Conservation (phyloP, 352 stramenopile genomes). For the Phytopythium delawarense region DNA sequence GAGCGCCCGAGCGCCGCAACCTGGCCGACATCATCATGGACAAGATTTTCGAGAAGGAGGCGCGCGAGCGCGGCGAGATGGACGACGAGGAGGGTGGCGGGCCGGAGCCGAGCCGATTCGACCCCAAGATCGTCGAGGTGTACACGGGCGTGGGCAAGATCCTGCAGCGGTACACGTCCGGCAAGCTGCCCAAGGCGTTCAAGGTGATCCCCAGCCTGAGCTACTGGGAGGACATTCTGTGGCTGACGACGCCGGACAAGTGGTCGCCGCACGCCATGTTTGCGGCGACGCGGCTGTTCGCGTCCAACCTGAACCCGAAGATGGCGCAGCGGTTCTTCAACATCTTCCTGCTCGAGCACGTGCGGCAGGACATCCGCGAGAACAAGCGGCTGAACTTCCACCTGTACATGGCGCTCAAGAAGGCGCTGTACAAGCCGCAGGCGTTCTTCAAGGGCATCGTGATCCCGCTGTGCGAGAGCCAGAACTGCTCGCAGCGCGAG, state of each 20-base stretch:
- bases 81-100: constrained; percentile 52
- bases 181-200: constrained; percentile 99
- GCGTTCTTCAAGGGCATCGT: constrained; percentile 99
- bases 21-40: constrained; percentile 99
- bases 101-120: constrained; percentile 58
- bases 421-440: constrained; percentile 98
- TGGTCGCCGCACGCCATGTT: constrained; percentile 99
- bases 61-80: constrained; percentile 74
- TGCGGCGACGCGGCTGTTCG: constrained; percentile 96
- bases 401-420: constrained; percentile 98
- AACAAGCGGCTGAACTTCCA: constrained; percentile 99
- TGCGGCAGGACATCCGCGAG: constrained; percentile 96
- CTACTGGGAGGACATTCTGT: constrained; percentile 99
- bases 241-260: constrained; percentile 95
- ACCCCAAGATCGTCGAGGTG: constrained; percentile 97
- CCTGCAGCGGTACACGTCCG: constrained; percentile 95
- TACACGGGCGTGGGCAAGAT: constrained; percentile 99
- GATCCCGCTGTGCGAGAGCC: constrained; percentile 94
- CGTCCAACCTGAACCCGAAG: constrained; percentile 99
- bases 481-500: constrained; percentile 96
- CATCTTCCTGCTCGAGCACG: constrained; percentile 95
- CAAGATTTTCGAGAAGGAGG: constrained; percentile 98
- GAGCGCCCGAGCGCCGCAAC: constrained; percentile 83
- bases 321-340: constrained; percentile 99
- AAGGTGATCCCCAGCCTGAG: constrained; percentile 99